Base-by-base conservation (phyloP, 2,329 filamentous ascomycete species). In the Exophiala sp. region DNA sequence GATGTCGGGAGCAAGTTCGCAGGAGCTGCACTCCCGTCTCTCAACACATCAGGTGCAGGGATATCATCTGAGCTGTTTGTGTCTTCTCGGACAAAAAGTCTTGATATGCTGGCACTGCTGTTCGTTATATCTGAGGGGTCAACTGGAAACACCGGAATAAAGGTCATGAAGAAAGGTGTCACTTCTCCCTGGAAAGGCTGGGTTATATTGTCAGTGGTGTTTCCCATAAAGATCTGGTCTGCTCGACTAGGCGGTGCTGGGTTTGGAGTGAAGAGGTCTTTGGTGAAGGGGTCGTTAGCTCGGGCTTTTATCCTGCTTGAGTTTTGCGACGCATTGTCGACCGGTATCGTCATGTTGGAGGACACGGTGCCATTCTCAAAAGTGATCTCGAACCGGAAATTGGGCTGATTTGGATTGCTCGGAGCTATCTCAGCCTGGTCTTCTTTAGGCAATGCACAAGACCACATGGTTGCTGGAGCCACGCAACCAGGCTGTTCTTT, bases 81-180 rank as follows among this genome's bases (percentile, higher is more conserved):
- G 18, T 60, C 62, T 57, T 71, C 66, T 35, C 45, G 52, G 53
- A 18, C 47, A 18, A 8, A 46, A 12, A 55, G 50, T 18, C 56
- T 56, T 39, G 65, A 54, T 65, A 63, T 56, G 24, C 38, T 58
- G 10, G 60, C 43, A 2, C 36, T 47, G 33, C 11, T 52, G 44
- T 32, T 12, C 6, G 50, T 61, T 12, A 47, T 10, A 35, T 60
- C 55, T n/a, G 49, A 54, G 0, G 79, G 76, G 3, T 74, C 69
- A 64, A 68, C 54, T 5, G 70, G 65, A 5, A 66, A 63, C 0
- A 71, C 60, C 5, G 67, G 72, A 9, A 91, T 72, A 50, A 95
- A 78, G 24, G 85, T 89, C 61, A 96, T 87, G 69, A 87, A 95
- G 70, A 96, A 95, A 0, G 92, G 91, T 0, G 92, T 95, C 7